Percentiles rank a stretch among this genome's conserved stretches.
Conservation (phyloP, 768 basidiomycete species). For the Pholiota microspora region DNA sequence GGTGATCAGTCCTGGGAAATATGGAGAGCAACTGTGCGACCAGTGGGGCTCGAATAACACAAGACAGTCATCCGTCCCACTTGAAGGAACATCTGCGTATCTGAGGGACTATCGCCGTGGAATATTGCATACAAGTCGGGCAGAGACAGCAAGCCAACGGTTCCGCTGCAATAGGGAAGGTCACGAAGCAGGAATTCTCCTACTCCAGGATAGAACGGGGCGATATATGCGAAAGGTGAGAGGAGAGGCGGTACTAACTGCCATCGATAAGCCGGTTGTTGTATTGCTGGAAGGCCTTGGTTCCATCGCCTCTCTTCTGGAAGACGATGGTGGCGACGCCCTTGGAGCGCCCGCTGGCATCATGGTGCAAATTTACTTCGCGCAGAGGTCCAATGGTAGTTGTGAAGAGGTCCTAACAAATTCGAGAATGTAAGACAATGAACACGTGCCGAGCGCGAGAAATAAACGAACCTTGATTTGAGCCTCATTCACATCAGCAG, state of each 20-base stretch:
- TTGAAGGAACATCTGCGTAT: slow-evolving; percentile 3
- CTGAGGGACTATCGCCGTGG: slow-evolving; percentile 13
- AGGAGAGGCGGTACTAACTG: slow-evolving; percentile 89
- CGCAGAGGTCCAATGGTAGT: slow-evolving; percentile 86
- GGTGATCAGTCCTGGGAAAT: slow-evolving; percentile 40
- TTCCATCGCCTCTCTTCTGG: slow-evolving; percentile 82
- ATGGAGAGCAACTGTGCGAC: slow-evolving; percentile 16
- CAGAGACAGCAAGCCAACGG: slow-evolving; percentile 47
- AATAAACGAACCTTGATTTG: slow-evolving; percentile 79
- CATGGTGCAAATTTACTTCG: slow-evolving; percentile 84
- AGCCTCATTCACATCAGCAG: slow-evolving; percentile 86
- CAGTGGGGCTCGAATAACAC: slow-evolving; percentile 13
- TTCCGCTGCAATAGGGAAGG: slow-evolving; percentile 38
- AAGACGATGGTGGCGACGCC: slow-evolving; percentile 89
- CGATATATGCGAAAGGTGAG: slow-evolving; percentile 35
- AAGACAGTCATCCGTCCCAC: slow-evolving; percentile 11
- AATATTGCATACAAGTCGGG: slow-evolving; percentile 10
- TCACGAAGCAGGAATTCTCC: slow-evolving; percentile 25
- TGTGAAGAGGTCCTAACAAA: slow-evolving; percentile 82
- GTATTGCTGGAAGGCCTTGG: slow-evolving; percentile 90
- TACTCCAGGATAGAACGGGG: slow-evolving; percentile 19
- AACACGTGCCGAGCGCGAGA: neutral
- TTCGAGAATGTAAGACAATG: neutral
- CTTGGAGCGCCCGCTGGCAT: slow-evolving; percentile 82
- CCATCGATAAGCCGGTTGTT: slow-evolving; percentile 99